phyloP scores from a whole-genome alignment of 192 early-diverging fungal genomes.

The Podila clonocystis region DNA sequence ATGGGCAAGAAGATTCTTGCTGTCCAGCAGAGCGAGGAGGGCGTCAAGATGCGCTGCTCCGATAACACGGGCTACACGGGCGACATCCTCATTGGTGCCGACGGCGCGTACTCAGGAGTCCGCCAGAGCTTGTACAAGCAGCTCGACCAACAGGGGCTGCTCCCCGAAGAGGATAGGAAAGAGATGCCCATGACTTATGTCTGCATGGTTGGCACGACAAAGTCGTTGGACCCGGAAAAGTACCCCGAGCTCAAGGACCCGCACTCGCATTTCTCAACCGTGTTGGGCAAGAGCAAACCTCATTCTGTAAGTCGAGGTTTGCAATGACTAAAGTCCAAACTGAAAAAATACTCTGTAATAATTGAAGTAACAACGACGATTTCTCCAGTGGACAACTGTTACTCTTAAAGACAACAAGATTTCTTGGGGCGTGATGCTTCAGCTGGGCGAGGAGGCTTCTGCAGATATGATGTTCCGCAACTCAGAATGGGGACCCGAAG shows the following conservation, averaged over 20 bases:
- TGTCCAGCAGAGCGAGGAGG: neutral
- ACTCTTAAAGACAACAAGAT: too few relatives aligned
- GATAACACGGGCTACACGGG: slow-evolving; percentile 1
- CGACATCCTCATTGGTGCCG: slow-evolving; percentile 18
- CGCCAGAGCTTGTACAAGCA: slow-evolving; percentile 16
- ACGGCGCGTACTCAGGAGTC: slow-evolving; percentile 1
- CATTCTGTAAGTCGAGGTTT: too few relatives aligned
- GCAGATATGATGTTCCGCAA: neutral
- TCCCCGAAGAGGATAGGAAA: slow-evolving; percentile 1
- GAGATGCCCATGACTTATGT: neutral
- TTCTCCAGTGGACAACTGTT: too few relatives aligned
- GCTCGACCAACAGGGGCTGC: neutral
- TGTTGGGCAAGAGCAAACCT: neutral
- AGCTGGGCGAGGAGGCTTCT: neutral
- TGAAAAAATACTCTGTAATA: too few relatives aligned
- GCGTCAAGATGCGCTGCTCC: slow-evolving; percentile 3
- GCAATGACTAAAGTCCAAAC: too few relatives aligned
- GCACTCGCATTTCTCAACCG: too few relatives aligned
- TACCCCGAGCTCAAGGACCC: neutral
- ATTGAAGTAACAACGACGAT: too few relatives aligned
- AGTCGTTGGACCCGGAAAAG: neutral
- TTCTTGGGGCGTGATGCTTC: too few relatives aligned
- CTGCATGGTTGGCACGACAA: slow-evolving; percentile 4
- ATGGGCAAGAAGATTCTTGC: neutral
- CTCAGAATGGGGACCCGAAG: neutral